phyloP scores from a whole-genome alignment of 495 filamentous ascomycete genomes.

The Podospora pseudoanserina region DNA sequence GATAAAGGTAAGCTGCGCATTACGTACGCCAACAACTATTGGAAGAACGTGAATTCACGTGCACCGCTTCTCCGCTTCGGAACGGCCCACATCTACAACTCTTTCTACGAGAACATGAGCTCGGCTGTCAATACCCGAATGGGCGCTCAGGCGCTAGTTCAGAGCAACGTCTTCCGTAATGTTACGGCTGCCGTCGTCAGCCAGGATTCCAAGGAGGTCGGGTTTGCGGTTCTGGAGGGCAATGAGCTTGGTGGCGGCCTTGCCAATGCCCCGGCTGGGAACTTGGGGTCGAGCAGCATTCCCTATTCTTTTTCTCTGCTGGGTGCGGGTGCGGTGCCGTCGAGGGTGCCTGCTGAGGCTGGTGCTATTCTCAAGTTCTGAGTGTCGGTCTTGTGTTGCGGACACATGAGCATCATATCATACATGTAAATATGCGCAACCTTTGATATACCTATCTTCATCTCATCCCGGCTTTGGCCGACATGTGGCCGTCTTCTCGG shows the following conservation, averaged over 20 bases:
- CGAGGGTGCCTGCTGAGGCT: too few relatives aligned
- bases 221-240: conserved; percentile 44
- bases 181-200: conserved; percentile 48
- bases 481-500: too few relatives aligned
- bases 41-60: conserved; percentile 58
- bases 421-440: too few relatives aligned
- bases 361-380: too few relatives aligned
- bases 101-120: conserved; percentile 40
- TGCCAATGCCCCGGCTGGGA: conserved; percentile 48
- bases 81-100: conserved; percentile 52
- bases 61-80: conserved; percentile 61
- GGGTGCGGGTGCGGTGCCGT: too few relatives aligned
- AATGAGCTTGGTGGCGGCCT: conserved; percentile 53
- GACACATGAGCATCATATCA: too few relatives aligned
- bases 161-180: conserved; percentile 56
- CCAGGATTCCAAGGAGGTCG: conserved; percentile 52
- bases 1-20: conserved; percentile 55
- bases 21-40: conserved; percentile 62
- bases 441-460: too few relatives aligned
- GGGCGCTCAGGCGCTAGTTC: conserved; percentile 61
- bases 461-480: too few relatives aligned
- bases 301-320: conserved; percentile 52
- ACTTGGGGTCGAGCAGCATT: conserved; percentile 38
- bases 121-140: conserved; percentile 64
- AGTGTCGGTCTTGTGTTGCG: too few relatives aligned